Evolutionary conservation across 768 basidiomycete genomes (phyloP).

Genomic region (Neoboletus magnificus): DNA sequence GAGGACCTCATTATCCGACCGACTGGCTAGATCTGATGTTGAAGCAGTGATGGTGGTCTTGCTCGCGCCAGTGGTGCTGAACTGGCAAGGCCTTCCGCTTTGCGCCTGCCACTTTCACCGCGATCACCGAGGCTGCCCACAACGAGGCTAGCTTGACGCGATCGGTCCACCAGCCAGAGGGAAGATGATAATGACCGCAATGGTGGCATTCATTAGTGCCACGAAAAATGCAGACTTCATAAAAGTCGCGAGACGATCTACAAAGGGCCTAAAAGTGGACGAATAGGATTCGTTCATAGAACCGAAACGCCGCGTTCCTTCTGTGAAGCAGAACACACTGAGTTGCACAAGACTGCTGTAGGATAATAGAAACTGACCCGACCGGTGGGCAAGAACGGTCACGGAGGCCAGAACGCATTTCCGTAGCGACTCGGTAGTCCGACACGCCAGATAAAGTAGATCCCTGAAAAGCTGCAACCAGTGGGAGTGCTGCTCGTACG

Average conservation of each 20-base stretch:
- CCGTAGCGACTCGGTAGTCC: not conserved
- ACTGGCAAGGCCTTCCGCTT: slow-evolving; percentile 7
- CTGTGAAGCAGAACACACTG: not conserved
- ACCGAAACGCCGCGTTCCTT: not conserved
- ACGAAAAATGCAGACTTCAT: slow-evolving; percentile 5
- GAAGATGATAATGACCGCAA: slow-evolving; percentile 2
- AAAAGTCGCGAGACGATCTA: slow-evolving; percentile 14
- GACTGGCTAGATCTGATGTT: slow-evolving; percentile 12
- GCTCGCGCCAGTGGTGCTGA: not conserved
- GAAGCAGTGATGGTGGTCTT: slow-evolving; percentile 2
- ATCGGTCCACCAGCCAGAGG: slow-evolving; percentile 1
- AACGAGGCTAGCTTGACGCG: slow-evolving; percentile 13
- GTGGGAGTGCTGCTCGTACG: not conserved
- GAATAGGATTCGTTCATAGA: not conserved
- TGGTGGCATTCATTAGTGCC: slow-evolving; percentile 4
- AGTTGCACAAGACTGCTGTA: not conserved
- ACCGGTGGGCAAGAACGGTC: not conserved
- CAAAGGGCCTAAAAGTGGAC: not conserved
- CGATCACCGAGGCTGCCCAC: slow-evolving; percentile 12
- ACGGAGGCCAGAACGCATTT: not conserved
- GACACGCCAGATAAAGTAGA: not conserved
- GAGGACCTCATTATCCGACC: slow-evolving; percentile 35
- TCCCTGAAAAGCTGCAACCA: not conserved
- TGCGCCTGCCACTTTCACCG: slow-evolving; percentile 11
- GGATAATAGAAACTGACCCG: not conserved